Conservation (phyloP, 495 filamentous ascomycete genomes). For the Lophium mytilinum region DNA sequence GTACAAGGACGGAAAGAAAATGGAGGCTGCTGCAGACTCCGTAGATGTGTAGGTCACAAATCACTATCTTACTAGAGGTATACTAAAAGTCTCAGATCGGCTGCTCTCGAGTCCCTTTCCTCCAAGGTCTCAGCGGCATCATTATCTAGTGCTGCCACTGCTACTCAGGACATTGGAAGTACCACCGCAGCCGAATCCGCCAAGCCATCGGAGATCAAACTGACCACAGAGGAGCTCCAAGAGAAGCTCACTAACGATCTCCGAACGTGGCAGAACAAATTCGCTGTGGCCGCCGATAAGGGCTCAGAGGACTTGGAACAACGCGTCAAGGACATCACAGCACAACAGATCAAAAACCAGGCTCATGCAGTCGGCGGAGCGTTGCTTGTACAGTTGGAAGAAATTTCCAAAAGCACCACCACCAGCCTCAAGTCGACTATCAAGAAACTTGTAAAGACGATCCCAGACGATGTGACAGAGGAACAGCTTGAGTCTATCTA, state of each 20-base stretch:
- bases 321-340: slow-evolving; percentile 70
- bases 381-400: slow-evolving; percentile 59
- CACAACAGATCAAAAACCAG: slow-evolving; percentile 58
- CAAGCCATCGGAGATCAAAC: slow-evolving; percentile 2
- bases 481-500: slow-evolving; percentile 48
- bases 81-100: slow-evolving; percentile 1
- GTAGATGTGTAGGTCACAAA: slow-evolving; percentile 39
- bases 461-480: slow-evolving; percentile 47
- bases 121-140: slow-evolving; percentile 9
- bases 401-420: slow-evolving; percentile 53
- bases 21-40: slow-evolving; percentile 51
- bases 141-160: slow-evolving; percentile 9
- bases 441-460: slow-evolving; percentile 46
- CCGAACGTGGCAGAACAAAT: slow-evolving; percentile 73
- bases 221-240: slow-evolving; percentile 42
- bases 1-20: slow-evolving; percentile 60
- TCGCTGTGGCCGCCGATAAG: slow-evolving; percentile 71
- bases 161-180: neutral
- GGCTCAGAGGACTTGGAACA: slow-evolving; percentile 62
- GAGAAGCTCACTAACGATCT: slow-evolving; percentile 72
- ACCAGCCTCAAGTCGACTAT: slow-evolving; percentile 61
- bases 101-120: neutral
- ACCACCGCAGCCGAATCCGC: slow-evolving; percentile 13
- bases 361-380: slow-evolving; percentile 57
- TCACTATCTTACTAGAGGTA: neutral